Percentiles rank a stretch among this genome's conserved stretches.
Conservation (phyloP, 1,284 basidiomycete genomes). For the Rhodotorula sp. region DNA sequence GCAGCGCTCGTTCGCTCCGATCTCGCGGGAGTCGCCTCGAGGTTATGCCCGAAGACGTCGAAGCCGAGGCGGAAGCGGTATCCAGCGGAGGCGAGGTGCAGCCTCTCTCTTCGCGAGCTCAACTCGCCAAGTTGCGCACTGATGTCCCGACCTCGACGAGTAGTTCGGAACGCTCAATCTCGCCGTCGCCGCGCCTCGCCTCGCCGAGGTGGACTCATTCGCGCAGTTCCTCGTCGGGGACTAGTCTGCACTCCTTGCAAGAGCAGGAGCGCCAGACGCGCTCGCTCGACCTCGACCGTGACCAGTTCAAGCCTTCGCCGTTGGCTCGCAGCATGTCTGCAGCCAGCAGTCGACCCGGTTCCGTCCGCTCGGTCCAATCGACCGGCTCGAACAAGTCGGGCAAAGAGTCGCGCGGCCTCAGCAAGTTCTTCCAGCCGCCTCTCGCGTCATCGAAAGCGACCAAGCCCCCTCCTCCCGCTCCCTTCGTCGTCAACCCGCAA, state of each 20-base stretch:
- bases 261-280: slow-evolving; percentile 6
- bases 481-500: neutral
- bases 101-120: neutral
- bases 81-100: neutral
- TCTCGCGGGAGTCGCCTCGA: slow-evolving; percentile 15
- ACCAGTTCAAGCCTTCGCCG: slow-evolving; percentile 7
- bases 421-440: slow-evolving; percentile 24
- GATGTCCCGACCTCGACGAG: neutral
- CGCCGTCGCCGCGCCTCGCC: slow-evolving; percentile 1
- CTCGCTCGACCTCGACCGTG: slow-evolving; percentile 19
- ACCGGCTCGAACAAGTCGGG: slow-evolving; percentile 6
- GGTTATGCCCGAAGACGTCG: slow-evolving; percentile 27
- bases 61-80: slow-evolving; percentile 23
- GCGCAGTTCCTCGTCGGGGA: neutral
- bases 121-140: neutral
- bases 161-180: neutral
- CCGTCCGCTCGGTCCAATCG: neutral
- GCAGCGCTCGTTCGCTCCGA: slow-evolving; percentile 20
- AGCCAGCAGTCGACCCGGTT: neutral
- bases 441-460: slow-evolving; percentile 16
- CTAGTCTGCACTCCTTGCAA: neutral
- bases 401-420: slow-evolving; percentile 3
- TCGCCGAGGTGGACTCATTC: neutral
- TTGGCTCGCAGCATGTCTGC: slow-evolving; percentile 13
- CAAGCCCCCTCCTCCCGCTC: neutral